Conservation (phyloP, 2,329 filamentous ascomycete species). For the Podosphaera xanthii region DNA sequence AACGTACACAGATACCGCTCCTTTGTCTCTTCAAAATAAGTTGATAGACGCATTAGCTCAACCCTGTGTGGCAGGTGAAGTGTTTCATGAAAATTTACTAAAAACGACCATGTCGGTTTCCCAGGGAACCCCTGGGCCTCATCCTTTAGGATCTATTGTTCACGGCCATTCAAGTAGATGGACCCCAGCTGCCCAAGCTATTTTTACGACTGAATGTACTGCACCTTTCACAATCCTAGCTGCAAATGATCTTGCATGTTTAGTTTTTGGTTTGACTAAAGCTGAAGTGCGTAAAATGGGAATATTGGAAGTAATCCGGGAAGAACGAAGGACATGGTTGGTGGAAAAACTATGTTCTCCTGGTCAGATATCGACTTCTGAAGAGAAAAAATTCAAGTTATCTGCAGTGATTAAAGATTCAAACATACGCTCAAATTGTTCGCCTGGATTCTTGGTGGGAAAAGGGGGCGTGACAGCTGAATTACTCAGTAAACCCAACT, state of each 20-base stretch:
- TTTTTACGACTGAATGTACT: slow-evolving; percentile 84
- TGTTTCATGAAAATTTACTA: slow-evolving; percentile 10
- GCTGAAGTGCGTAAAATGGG: slow-evolving; percentile 86
- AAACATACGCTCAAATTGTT: slow-evolving; percentile 18
- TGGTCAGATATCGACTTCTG: slow-evolving; percentile 22
- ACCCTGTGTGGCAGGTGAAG: slow-evolving; percentile 28
- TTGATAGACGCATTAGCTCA: slow-evolving; percentile 68
- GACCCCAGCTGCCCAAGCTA: slow-evolving; percentile 78
- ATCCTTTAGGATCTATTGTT: slow-evolving; percentile 30
- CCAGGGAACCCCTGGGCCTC: slow-evolving; percentile 13
- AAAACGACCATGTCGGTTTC: slow-evolving; percentile 20
- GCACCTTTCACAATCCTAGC: slow-evolving; percentile 90
- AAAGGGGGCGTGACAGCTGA: slow-evolving; percentile 60
- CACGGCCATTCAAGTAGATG: slow-evolving; percentile 81
- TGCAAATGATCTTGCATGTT: slow-evolving; percentile 84
- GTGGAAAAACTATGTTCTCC: slow-evolving; percentile 58
- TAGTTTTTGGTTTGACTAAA: slow-evolving; percentile 98
- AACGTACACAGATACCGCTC: slow-evolving; percentile 65
- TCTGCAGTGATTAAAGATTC: slow-evolving; percentile 7
- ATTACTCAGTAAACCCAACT: slow-evolving; percentile 50
- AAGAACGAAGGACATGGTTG: slow-evolving; percentile 73
- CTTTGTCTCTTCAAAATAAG: slow-evolving; percentile 55
- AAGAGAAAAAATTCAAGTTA: slow-evolving; percentile 8
- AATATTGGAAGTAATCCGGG: slow-evolving; percentile 81
- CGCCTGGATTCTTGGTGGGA: slow-evolving; percentile 36